Conservation (phyloP, 1,139 yeast genomes). For the Diutina neorugosa region DNA sequence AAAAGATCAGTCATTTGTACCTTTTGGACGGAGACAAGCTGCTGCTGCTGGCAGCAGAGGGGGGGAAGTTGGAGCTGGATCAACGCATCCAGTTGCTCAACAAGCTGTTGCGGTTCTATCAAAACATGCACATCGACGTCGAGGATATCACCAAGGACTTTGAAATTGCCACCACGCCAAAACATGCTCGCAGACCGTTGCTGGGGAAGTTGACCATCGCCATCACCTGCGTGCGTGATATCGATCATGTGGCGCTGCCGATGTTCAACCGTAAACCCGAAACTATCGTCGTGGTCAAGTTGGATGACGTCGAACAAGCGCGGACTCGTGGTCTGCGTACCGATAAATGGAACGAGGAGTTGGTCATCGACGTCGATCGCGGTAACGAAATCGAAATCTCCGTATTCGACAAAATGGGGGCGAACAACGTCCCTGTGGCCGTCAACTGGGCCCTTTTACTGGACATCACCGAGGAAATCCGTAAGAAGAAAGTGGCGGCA, state of each 20-base stretch:
- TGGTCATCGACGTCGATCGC: conserved; percentile 69
- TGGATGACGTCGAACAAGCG: conserved; percentile 78
- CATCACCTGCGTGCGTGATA: conserved; percentile 69
- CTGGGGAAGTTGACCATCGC: conserved; percentile 67
- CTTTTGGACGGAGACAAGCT: conserved; percentile 85
- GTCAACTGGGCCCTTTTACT: conserved; percentile 81
- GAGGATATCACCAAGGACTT: conserved; percentile 51
- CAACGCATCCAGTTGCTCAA: conserved; percentile 76
- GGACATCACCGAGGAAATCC: conserved; percentile 86
- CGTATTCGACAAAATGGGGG: conserved; percentile 69
- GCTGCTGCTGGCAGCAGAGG: conserved; percentile 79
- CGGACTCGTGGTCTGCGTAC: conserved; percentile 63
- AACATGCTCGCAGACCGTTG: conserved; percentile 69
- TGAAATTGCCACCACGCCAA: conserved; percentile 52
- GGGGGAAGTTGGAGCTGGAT: conserved; percentile 73
- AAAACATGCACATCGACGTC: conserved; percentile 69
- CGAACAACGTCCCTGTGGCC: conserved; percentile 74
- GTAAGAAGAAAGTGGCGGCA: conserved; percentile 77
- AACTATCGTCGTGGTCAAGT: conserved; percentile 61
- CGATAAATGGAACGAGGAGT: conserved; percentile 81
- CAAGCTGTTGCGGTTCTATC: conserved; percentile 75
- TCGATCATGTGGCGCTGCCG: conserved; percentile 85
- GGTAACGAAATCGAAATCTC: conserved; percentile 86
- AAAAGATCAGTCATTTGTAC: conserved; percentile 75
- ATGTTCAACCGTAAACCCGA: conserved; percentile 70